phyloP scores from a whole-genome alignment of 2,329 filamentous ascomycete species.

The Aspergillus sp. region DNA sequence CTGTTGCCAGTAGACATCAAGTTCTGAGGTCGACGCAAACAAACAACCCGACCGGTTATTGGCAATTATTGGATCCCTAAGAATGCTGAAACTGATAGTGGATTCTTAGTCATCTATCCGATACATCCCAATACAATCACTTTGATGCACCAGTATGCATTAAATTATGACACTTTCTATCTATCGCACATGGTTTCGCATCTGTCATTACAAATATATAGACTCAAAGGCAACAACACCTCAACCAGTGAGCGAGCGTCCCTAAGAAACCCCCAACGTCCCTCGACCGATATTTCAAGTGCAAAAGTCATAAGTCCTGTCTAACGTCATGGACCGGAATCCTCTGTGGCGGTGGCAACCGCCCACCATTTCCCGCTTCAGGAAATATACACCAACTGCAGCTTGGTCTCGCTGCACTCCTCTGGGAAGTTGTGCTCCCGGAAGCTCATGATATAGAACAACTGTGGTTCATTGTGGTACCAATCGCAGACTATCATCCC shows the following conservation, averaged over 20 bases:
- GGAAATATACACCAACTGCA: constrained; percentile 26
- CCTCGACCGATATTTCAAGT: not conserved
- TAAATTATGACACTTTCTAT: not conserved
- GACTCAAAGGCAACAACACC: not conserved
- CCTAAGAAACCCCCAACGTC: not conserved
- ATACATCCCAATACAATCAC: not conserved
- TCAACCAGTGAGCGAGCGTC: not conserved
- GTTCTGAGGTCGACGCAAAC: no score
- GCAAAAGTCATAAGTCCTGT: constrained; percentile 15
- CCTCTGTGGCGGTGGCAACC: not conserved
- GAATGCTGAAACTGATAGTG: no score
- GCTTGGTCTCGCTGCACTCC: constrained; percentile 34
- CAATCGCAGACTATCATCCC: constrained; percentile 37
- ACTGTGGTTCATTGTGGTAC: constrained; percentile 39
- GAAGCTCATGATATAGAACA: constrained; percentile 35
- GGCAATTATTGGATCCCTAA: constrained; percentile 9
- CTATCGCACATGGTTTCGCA: not conserved
- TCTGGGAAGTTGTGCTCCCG: constrained; percentile 24
- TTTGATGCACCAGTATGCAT: not conserved
- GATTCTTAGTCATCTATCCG: no score
- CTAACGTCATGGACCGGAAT: constrained; percentile 14
- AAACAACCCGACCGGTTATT: constrained; percentile 4
- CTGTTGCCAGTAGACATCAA: no score
- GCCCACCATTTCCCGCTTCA: constrained; percentile 13
- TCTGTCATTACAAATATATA: constrained; percentile 4